Base-by-base conservation (phyloP, 1,284 basidiomycete species). In the Marasmius oreades region DNA sequence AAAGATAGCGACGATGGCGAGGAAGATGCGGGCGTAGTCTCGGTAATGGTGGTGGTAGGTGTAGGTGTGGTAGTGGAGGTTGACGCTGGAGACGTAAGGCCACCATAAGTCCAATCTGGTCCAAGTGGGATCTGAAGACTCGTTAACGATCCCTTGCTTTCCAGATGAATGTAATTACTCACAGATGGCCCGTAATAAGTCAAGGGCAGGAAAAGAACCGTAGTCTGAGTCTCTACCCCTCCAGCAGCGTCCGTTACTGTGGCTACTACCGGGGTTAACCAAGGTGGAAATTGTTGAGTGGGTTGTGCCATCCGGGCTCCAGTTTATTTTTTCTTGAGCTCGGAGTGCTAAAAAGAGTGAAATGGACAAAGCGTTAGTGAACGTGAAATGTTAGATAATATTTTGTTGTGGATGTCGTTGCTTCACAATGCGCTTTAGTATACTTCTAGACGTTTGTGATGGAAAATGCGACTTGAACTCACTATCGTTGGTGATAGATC, bases 111-210 rank as follows among this genome's bases (percentile, higher is more conserved):
- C 77, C 78, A 82, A 53, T 78, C 65, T 26, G 76, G 18, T n/a
- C 59, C 59, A 11, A 60, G 36, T 28, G 59, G 59, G 33, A 60
- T 60, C 59, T 57, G 26, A n/a, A 14, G n/a, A 22, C 28, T 47
- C 16, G 18, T 16, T 20, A 37, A 46, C 31, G 53, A 22, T 44
- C 34, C 20, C n/a, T 4, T 2, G 28, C 16, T 22, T 16, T 18
- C 33, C 20, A 23, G n/a, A 24, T 14, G 11, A 10, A 11, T 16
- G 22, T 36, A 31, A 23, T 6, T 1, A 81, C 87, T 78, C 67
- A 89, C 86, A 68, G 83, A 81, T 55, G 87, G 86, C 42, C 87
- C 87, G 62, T 81, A 88, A 68, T 90, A 90, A 1, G 87, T 89
- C 60, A 88, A 70, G 52, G 87, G 85, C 53, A 89, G 64, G 59